Conservation (phyloP, 2,329 filamentous ascomycete genomes). For the Xylariomycetidae sp. region DNA sequence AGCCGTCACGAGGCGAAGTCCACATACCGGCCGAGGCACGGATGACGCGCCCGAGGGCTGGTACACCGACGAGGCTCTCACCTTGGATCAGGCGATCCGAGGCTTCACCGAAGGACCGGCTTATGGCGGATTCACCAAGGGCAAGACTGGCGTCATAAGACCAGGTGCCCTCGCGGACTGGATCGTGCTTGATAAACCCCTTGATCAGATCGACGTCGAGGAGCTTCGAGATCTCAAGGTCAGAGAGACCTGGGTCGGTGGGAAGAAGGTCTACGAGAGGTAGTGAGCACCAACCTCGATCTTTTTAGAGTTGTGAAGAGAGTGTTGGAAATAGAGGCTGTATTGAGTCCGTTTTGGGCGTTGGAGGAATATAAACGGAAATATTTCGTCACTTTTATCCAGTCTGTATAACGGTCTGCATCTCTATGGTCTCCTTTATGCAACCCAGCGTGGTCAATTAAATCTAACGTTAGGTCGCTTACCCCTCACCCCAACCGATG, state of each 20-base stretch:
- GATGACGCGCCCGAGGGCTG: slow-evolving; percentile 48
- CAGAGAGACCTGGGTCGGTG: slow-evolving; percentile 65
- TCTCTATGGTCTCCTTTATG: too few relatives aligned
- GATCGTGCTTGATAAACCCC: slow-evolving; percentile 60
- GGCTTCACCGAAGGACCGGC: slow-evolving; percentile 60
- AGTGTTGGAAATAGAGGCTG: too few relatives aligned
- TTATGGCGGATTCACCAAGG: slow-evolving; percentile 55
- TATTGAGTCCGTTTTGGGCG: too few relatives aligned
- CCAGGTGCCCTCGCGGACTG: slow-evolving; percentile 63
- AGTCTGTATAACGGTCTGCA: too few relatives aligned
- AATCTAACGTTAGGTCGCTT: too few relatives aligned
- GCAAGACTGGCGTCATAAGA: slow-evolving; percentile 53
- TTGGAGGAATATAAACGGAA: too few relatives aligned
- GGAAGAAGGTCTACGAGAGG: slow-evolving; percentile 43
- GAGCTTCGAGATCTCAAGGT: slow-evolving; percentile 51
- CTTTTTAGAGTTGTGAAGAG: too few relatives aligned
- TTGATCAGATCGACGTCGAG: slow-evolving; percentile 47
- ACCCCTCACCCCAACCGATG: too few relatives aligned
- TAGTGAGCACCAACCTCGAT: too few relatives aligned
- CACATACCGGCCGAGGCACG: slow-evolving; percentile 48
- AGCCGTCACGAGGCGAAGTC: slow-evolving; percentile 57
- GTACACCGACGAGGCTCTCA: slow-evolving; percentile 56
- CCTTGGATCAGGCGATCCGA: slow-evolving; percentile 52
- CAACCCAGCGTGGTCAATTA: too few relatives aligned
- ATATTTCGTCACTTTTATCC: too few relatives aligned